Base-by-base conservation (phyloP, 2,329 filamentous ascomycete species). In the Aplosporella prunicola region DNA sequence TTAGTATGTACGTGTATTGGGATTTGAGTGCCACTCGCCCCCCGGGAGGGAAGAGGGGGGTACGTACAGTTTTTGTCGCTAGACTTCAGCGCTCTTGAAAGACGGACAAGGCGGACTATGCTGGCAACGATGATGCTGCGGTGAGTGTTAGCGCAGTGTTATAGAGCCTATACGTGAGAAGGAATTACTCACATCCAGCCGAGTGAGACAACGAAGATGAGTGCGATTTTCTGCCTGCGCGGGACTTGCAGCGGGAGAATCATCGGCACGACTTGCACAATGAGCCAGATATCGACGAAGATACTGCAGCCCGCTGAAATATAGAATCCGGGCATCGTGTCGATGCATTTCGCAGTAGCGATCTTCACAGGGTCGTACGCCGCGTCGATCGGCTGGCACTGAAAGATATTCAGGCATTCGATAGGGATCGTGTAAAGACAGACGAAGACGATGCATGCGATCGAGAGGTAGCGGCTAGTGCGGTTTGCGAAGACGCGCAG, bases 41-140 rank as follows among this genome's bases (percentile, higher is more conserved):
- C n/a, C n/a, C n/a, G n/a, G n/a, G n/a, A n/a, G n/a, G n/a, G n/a
- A n/a, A n/a, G n/a, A n/a, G n/a, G n/a, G n/a, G n/a, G n/a, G n/a
- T n/a, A n/a, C n/a, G n/a, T n/a, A n/a, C 58, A 61, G 1, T 51
- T 56, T 2, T 60, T 40, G 42, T 68, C 66, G 0, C 53, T 35
- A 2, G 62, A 60, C 16, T 55, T 57, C 6, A 58, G 57, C 42
- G 68, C 67, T 16, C 57, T 47, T 22, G 67, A 55, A 23, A 68
- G 49, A n/a, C 57, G 62, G 15, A 58, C 55, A 2, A 68, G 45
- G 5, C 64, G 60, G 20, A 68, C 45, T 15, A 62, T 56, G 39
- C 61, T 65, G 40, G 67, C 52, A 10, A 68, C 42, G 2, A 62
- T 67, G 25, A 66, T 61, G 32, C 61, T 67, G 29, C 18, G 5